Base-by-base conservation (phyloP, 2,329 filamentous ascomycete species). In the Claviceps humidiphila region DNA sequence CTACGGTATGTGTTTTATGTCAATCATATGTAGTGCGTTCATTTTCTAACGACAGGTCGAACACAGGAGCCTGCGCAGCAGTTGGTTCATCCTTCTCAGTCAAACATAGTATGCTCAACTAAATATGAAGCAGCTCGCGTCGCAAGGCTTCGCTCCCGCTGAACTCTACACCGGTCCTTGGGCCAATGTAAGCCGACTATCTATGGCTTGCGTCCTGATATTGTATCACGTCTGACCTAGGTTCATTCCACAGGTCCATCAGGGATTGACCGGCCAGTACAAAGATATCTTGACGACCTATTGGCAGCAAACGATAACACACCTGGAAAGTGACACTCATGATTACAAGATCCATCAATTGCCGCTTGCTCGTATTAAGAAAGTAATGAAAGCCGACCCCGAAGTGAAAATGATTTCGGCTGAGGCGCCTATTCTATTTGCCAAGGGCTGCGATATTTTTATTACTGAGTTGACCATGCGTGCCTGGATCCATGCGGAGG, bases 361-460 rank as follows among this genome's bases (percentile, higher is more conserved):
- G 41, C 93, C 93, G 1, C 77, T 98, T 42, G 93, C 93, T n/a
- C 85, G 93, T 51, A 98, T 98, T 74, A 98, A 98, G 76, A 98
- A 98, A 70, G 93, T 98, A 59, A 98, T 98, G 93, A 98, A 98
- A 72, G 93, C 93, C 1, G 93, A 98, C 60, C 93, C 93, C 0
- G 93, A 98, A 63, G 93, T 98, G 47, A 98, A 98, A 75, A 98
- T 98, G 93, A 98, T 98, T 57, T 97, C 90, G 4, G 93, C 93
- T 8, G 93, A 98, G 71, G 93, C 93, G 1, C 93, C 93, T 1
- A 98, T 98, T 60, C 76, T 98, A 14, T 98, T 98, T 63, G 93
- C 93, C 50, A 98, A 98, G 70, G 93, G 91, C 40, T 97, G 93
- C 69, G 93, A 98, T 65, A 96, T 97, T 64, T 98, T 98, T 72